Conservation (phyloP, 345 rosid species). For the Moringa oleifera region DNA sequence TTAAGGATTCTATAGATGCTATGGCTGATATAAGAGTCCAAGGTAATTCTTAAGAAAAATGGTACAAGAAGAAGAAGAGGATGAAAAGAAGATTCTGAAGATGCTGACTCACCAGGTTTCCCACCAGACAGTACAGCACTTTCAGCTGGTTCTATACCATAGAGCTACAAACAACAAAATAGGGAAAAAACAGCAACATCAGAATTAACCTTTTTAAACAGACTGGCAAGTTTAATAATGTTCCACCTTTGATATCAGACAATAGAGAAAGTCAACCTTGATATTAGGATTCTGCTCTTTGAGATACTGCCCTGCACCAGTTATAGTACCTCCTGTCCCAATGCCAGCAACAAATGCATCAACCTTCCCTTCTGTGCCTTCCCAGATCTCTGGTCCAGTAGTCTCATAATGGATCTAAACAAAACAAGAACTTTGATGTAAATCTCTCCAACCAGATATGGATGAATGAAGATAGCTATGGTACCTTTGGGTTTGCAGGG, state of each 20-base stretch:
- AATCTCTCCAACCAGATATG: neutral
- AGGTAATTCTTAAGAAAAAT: neutral
- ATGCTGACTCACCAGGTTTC: conserved; percentile 36
- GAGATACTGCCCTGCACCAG: conserved; percentile 55
- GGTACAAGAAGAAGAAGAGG: neutral
- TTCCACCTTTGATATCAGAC: neutral
- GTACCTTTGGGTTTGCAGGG: conserved; percentile 71
- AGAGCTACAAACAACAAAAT: conserved; percentile 29
- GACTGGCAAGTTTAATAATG: neutral
- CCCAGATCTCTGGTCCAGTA: conserved; percentile 67
- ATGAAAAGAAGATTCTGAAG: neutral
- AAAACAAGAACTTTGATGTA: neutral
- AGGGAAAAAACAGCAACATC: conserved; percentile 1
- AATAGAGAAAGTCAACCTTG: conserved; percentile 34
- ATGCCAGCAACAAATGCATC: conserved; percentile 62
- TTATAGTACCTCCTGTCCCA: conserved; percentile 65
- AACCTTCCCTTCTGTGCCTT: conserved; percentile 52
- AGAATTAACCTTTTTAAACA: neutral
- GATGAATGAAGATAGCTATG: neutral
- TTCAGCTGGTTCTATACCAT: conserved; percentile 54
- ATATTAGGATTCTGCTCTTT: conserved; percentile 63
- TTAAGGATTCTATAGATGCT: too few species aligned
- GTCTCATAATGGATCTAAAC: conserved; percentile 59
- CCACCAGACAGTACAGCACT: conserved; percentile 54
- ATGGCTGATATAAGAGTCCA: too few species aligned